Conservation (phyloP, 495 filamentous ascomycete species). For the Friedmanniomyces simplex region DNA sequence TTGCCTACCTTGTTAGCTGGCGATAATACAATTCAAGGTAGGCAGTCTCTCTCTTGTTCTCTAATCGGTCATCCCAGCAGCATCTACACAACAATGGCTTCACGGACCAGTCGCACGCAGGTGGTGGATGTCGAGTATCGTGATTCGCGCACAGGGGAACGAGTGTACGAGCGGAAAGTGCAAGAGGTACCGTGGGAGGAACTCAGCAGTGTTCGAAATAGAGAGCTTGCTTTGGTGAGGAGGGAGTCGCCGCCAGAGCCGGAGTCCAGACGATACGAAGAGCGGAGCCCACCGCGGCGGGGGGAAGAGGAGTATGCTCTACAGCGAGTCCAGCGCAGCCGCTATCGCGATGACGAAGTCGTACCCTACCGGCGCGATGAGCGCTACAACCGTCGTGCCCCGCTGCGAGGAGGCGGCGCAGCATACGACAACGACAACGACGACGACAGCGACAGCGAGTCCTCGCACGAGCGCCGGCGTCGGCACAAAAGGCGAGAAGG, state of each 20-base stretch:
- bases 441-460: conserved; percentile 13
- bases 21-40: not conserved
- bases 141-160: conserved; percentile 4
- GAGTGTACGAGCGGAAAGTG: not conserved
- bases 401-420: not conserved
- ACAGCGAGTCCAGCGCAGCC: not conserved
- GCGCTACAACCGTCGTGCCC: not conserved
- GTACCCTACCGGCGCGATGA: not conserved
- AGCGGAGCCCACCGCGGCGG: not conserved
- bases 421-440: not conserved
- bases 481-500: not conserved
- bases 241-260: not conserved
- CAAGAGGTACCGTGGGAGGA: conserved; percentile 15
- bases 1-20: not conserved
- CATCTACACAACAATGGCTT: not conserved
- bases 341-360: not conserved
- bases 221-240: conserved; percentile 8
- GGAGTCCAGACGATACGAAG: conserved; percentile 2
- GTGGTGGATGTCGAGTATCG: conserved; percentile 11
- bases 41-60: not conserved
- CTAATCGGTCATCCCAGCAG: not conserved
- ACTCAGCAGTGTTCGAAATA: conserved; percentile 2
- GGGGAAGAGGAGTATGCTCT: not conserved
- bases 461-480: conserved; percentile 1
- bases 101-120: not conserved